These are phyloP conservation scores for Dryadomyces sulphureus DNA, from an alignment of 2,329 filamentous ascomycete species.

Conservation along the genomic window DNA sequence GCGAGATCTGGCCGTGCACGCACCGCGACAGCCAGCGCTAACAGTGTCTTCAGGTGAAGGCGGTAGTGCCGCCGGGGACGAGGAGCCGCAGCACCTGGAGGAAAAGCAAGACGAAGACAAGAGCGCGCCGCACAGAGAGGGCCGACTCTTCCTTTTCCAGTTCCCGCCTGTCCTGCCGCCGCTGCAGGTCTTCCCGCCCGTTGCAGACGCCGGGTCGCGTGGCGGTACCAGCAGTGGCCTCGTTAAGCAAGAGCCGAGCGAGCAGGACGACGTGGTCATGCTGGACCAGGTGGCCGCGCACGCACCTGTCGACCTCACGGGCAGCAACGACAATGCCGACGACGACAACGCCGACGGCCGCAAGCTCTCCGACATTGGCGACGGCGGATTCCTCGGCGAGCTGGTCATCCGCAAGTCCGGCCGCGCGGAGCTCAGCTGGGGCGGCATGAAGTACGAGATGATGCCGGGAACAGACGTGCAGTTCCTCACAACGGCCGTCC, in stretches of 20 bases:
- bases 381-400: conserved; percentile 43
- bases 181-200: conserved; percentile 19
- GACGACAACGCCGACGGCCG: conserved; percentile 13
- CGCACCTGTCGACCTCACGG: conserved; percentile 27
- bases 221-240: conserved; percentile 1
- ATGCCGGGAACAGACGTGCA: conserved; percentile 33
- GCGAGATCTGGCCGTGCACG: conserved; percentile 24
- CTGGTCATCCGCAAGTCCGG: conserved; percentile 47
- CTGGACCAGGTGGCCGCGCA: conserved; percentile 18
- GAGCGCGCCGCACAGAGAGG: conserved; percentile 21
- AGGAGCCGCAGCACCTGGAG: background rate
- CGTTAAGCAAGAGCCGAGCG: conserved; percentile 26
- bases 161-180: conserved; percentile 47
- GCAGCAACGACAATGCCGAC: conserved; percentile 19
- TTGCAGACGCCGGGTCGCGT: background rate
- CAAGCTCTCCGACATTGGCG: conserved; percentile 12
- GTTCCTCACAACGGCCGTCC: conserved; percentile 43
- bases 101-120: background rate
- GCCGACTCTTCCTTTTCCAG: conserved; percentile 49
- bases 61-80: too few species aligned
- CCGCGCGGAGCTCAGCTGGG: conserved; percentile 48
- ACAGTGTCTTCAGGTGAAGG: conserved; percentile 4
- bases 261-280: conserved; percentile 20
- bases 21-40: background rate
- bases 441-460: conserved; percentile 39